Evolutionary conservation across 768 basidiomycete genomes (phyloP).

Genomic region (Rhodocollybia butyracea): DNA sequence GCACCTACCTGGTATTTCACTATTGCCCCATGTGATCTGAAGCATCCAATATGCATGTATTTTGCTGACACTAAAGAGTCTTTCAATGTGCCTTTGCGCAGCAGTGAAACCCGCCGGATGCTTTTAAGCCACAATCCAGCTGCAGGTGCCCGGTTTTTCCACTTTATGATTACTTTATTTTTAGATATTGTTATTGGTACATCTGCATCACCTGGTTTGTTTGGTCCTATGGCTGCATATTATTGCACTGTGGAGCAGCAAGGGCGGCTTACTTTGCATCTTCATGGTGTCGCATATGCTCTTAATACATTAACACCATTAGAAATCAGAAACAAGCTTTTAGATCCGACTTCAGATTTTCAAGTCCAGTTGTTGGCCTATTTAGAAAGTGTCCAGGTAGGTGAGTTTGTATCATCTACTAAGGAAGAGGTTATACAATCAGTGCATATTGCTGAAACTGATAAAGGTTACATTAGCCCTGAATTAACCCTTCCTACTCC

Average conservation of each 20-base stretch:
- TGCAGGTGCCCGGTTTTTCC: conserved; percentile 17
- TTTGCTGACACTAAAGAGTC: conserved; percentile 13
- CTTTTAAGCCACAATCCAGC: conserved; percentile 13
- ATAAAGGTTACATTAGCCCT: conserved; percentile 14
- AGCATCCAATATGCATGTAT: too few relatives aligned
- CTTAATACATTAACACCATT: conserved; percentile 24
- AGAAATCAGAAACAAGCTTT: conserved; percentile 26
- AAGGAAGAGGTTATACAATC: conserved; percentile 13
- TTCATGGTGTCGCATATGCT: conserved; percentile 36
- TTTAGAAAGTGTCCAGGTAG: conserved; percentile 26
- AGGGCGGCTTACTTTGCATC: conserved; percentile 25
- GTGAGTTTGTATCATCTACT: conserved; percentile 25
- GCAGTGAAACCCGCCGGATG: not conserved
- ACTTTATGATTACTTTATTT: conserved; percentile 17
- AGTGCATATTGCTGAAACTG: not conserved
- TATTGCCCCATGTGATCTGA: too few relatives aligned
- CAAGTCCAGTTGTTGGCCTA: conserved; percentile 21
- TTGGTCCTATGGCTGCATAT: conserved; percentile 14
- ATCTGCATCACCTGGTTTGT: conserved; percentile 9
- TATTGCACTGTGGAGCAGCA: conserved; percentile 25
- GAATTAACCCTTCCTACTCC: conserved; percentile 20
- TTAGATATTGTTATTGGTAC: conserved; percentile 11
- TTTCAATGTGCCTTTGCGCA: conserved; percentile 9
- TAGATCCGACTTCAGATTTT: conserved; percentile 21
- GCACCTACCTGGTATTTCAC: too few relatives aligned